Base-by-base conservation (phyloP, 2,329 filamentous ascomycete genomes). In the Pseudogymnoascus sp. region DNA sequence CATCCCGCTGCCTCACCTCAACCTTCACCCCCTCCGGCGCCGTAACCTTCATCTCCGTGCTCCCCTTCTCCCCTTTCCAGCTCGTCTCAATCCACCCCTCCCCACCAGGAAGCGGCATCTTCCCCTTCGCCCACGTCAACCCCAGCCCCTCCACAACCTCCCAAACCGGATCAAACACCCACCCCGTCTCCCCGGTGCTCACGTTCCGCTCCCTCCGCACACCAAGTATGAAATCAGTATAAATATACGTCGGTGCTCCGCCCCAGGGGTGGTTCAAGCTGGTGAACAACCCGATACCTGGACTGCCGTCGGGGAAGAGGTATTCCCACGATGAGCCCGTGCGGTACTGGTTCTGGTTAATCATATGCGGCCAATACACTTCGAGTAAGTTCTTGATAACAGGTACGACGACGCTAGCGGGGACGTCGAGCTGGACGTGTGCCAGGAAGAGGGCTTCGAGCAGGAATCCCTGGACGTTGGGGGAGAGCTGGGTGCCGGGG, bases 271-370 rank as follows among this genome's bases (percentile, higher is more conserved):
- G 78, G 1, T 72, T 69, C 1, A 78, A 67, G 44, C 74, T 77
- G 1, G 79, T 81, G 67, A 74, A 80, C 0, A 77, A 64, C 10
- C 72, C 72, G 1, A 80, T 69, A 0, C 77, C 78, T 0, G 79
- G 78, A 0, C 69, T 68, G 1, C 74, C 73, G 26, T 75, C 70
- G 0, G 74, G 71, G 40, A 73, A 71, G 1, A 79, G 69, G 50
- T 80, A 80, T 65, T 81, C 78, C 78, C 79, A 81, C 17, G 72
- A 74, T 6, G 77, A 72, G 5, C 77, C 78, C 1, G 74, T 75
- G 23, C 70, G 70, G 63, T 74, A 75, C 33, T 70, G 63, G 5
- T 73, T 63, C 29, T 77, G 70, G 4, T 66, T 70, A 0, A 79
- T 65, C 78, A 80, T 80, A 3, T 72, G 70, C 2, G 71, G 70